Evolutionary conservation across 2,329 filamentous ascomycete genomes (phyloP), one percentile per base, ranked within the genome.

Genomic region (Beauveria brongniartii): DNA sequence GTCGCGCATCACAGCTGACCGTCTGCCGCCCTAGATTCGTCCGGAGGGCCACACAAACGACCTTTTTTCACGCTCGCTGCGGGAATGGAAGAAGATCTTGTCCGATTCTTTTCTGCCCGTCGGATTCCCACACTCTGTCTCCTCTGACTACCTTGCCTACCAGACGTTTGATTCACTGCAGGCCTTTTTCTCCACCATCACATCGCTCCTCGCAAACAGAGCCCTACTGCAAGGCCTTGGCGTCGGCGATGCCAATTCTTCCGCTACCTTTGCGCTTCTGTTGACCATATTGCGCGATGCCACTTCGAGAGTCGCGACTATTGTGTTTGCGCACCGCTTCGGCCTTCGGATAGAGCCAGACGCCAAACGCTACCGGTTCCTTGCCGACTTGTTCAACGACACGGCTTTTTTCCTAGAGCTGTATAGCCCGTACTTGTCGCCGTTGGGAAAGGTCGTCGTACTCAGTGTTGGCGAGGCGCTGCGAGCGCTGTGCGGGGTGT

Each of bases 341-440:
- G 91, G 92, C 43, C 89, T 89, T 51, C 83, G 89, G 37, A 88
- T 96, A 53, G 91, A 95, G 72, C 90, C 91, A 2, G 92, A 97
- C 71, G 93, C 90, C 77, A 97, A 97, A 73, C 88, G 84, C 72
- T 96, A 92, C 74, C 87, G 92, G 18, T 88, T 96, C 54, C 83
- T 92, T 2, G 92, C 92, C 4, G 92, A 96, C 70, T 77, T 96
- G 22, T 89, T 96, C 77, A 96, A 96, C 73, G 92, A 96, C 71
- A 80, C 86, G 9, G 90, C 90, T 16, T 90, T 96, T 78, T 79
- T 96, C 59, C 81, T 96, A n/a, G 91, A 96, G 70, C 86, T 92
- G 63, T 78, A 93, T 44, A 91, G 88, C 4, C 92, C 92, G 0
- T 83, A 83, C 18, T 82, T 96, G 51, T 85, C 88, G 0, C 70